Evolutionary conservation across 768 basidiomycete genomes (phyloP).

Genomic region (Pulveroboletus sp.): DNA sequence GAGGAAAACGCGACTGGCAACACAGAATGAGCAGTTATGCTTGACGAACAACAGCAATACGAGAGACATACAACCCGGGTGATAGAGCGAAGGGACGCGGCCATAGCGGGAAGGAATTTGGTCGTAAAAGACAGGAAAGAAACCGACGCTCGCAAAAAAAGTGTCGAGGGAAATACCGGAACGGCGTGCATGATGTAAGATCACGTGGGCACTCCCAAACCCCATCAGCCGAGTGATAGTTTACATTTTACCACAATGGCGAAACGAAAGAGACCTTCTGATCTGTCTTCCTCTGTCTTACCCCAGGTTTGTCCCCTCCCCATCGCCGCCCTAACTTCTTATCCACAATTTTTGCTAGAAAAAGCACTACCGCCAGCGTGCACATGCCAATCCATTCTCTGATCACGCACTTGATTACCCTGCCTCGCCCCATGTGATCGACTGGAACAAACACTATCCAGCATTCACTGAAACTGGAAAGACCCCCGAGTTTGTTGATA

Average conservation of each 20-base stretch:
- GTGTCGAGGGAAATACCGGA: constrained; percentile 25
- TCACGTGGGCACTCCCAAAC: constrained; percentile 2
- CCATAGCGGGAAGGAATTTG: constrained; percentile 33
- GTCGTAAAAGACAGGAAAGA: not conserved
- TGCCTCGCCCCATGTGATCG: constrained; percentile 62
- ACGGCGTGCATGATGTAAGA: not conserved
- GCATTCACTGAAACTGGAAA: constrained; percentile 53
- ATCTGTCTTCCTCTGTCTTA: constrained; percentile 26
- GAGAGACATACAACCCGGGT: constrained; percentile 32
- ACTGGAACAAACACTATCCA: constrained; percentile 85
- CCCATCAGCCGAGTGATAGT: too few species aligned
- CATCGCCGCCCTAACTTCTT: not conserved
- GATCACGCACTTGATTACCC: constrained; percentile 90
- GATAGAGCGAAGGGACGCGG: constrained; percentile 36
- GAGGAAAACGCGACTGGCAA: constrained; percentile 46
- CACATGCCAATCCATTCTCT: constrained; percentile 83
- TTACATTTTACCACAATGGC: constrained; percentile 5
- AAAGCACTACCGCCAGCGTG: constrained; percentile 79
- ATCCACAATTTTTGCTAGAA: constrained; percentile 42
- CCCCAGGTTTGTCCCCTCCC: constrained; percentile 42
- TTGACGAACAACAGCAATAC: constrained; percentile 8
- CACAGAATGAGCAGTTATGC: not conserved
- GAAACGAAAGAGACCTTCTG: constrained; percentile 25
- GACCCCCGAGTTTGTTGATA: constrained; percentile 89
- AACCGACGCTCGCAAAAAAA: not conserved